Base-by-base conservation (phyloP, 208 protist genomes). In the Porcisia deanei region DNA sequence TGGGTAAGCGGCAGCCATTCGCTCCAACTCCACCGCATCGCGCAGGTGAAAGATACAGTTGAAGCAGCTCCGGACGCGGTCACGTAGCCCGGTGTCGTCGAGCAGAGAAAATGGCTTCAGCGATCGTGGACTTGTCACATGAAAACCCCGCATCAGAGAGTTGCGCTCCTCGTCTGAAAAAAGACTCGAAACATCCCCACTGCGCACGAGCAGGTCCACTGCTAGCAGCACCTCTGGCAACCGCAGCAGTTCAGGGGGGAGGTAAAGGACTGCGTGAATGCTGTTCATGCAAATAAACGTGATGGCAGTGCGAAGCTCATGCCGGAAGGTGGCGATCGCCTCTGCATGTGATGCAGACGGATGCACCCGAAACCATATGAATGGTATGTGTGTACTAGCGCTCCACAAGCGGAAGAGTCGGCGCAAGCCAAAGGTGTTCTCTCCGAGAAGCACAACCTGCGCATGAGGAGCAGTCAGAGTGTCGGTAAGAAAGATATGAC, bases 161-260 rank as follows among this genome's bases (percentile, higher is more conserved):
- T 83, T 61, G 59, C 85, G 80, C 76, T 95, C 93, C 61, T 90
- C 88, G 37, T 84, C 80, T 12, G 82, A 84, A 79, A 95, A 92
- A n/a, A 95, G 82, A 30, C 84, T 80, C 34, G 82, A 85, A 22
- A 93, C 82, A 54, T 97, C 85, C 41, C 93, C 91, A 52, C 83
- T 83, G 49, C 86, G 85, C 34, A 95, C 79, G 45, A 94, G 73
- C 8, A 75, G 74, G 76, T 97, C 91, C 20, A 97, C 65, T 22
- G 67, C 30, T 7, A 79, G 71, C 54, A 92, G 70, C 45, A 91
- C 88, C 71, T 84, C 86, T 16, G 77, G 67, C 14, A 87, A 73
- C 41, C 57, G 65, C n/a, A 94, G 63, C 53, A 95, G 58, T n/a
- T 65, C 47, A 37, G 86, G 65, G 7, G 90, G 86, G 16, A 97